These are phyloP conservation scores for Aspergillus hiratsukae DNA, from an alignment of 2,329 filamentous ascomycete genomes.

Conservation along the genomic window DNA sequence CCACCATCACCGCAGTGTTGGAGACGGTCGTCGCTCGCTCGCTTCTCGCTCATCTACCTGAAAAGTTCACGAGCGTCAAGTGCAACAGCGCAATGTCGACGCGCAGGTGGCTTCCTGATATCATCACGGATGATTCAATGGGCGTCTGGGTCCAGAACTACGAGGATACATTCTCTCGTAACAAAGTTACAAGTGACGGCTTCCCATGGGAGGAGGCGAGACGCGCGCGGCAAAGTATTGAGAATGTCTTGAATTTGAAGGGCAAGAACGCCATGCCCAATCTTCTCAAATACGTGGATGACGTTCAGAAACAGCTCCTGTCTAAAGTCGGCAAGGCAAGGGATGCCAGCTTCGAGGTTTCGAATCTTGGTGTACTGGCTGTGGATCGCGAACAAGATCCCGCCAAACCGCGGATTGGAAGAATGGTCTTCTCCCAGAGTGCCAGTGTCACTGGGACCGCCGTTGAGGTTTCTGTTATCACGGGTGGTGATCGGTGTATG, in stretches of 20 bases:
- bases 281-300: slow-evolving; percentile 38
- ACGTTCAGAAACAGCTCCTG: slow-evolving; percentile 35
- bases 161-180: slow-evolving; percentile 25
- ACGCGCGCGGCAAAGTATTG: slow-evolving; percentile 27
- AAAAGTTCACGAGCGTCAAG: slow-evolving; percentile 26
- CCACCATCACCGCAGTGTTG: slow-evolving; percentile 41
- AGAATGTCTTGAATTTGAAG: slow-evolving; percentile 20
- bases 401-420: slow-evolving; percentile 28
- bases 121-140: slow-evolving; percentile 34
- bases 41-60: slow-evolving; percentile 30
- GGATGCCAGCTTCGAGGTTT: slow-evolving; percentile 40
- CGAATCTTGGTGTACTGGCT: slow-evolving; percentile 42
- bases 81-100: slow-evolving; percentile 36
- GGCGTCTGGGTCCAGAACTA: slow-evolving; percentile 37
- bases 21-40: slow-evolving; percentile 37
- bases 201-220: slow-evolving; percentile 34
- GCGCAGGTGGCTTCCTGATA: slow-evolving; percentile 33
- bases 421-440: slow-evolving; percentile 45
- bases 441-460: slow-evolving; percentile 35
- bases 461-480: slow-evolving; percentile 38
- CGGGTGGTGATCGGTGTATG: slow-evolving; percentile 43
- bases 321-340: slow-evolving; percentile 38
- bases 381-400: slow-evolving; percentile 3
- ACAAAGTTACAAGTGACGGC: slow-evolving; percentile 3
- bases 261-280: slow-evolving; percentile 33